These are phyloP conservation scores for Parasitella parasitica DNA, from an alignment of 371 early-diverging fungal species.

Conservation along the genomic window DNA sequence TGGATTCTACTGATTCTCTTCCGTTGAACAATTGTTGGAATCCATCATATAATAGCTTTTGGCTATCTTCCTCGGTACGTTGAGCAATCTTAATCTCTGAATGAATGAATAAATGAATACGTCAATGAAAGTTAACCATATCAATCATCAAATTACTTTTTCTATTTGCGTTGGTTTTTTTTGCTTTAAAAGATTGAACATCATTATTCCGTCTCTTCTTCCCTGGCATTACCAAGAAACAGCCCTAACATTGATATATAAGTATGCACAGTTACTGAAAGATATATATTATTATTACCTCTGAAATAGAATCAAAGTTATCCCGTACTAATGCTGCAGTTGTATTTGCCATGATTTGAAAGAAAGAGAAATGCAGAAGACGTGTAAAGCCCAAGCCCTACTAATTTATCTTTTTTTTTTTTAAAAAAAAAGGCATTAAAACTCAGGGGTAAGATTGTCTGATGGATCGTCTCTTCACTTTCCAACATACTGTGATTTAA, in stretches of 20 bases:
- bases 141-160: constrained; percentile 1
- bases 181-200: constrained; percentile 9
- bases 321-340: constrained; percentile 18
- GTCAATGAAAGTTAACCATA: too few relatives aligned
- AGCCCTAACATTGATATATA: constrained; percentile 28
- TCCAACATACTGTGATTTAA: too few relatives aligned
- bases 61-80: constrained; percentile 10
- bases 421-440: neutral
- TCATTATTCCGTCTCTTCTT: constrained; percentile 6
- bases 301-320: constrained; percentile 47
- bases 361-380: neutral
- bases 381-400: neutral
- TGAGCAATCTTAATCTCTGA: constrained; percentile 8
- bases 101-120: too few relatives aligned
- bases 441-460: neutral
- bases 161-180: constrained; percentile 7
- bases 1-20: constrained; percentile 40
- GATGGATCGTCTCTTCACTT: neutral
- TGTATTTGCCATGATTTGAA: neutral
- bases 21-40: constrained; percentile 52
- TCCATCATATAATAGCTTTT: constrained; percentile 19
- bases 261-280: neutral
- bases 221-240: constrained; percentile 44
- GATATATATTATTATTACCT: constrained; percentile 16
- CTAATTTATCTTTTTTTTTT: neutral